Evolutionary conservation across 2,329 filamentous ascomycete species (phyloP), one percentile per base, ranked within the genome.

Genomic region (Aspergillus japonicus): DNA sequence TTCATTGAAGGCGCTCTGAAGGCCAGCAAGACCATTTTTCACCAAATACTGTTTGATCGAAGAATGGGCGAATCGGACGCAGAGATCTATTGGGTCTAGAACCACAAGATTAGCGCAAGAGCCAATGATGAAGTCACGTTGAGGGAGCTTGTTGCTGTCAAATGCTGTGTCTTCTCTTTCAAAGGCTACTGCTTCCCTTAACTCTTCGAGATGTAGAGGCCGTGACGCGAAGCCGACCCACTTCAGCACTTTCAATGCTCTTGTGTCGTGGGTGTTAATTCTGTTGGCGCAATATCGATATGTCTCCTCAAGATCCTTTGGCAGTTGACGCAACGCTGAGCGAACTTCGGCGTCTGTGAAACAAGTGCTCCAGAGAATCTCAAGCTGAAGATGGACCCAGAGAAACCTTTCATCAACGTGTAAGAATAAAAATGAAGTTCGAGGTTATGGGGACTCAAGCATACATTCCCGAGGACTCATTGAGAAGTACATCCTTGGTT

Each of bases 51-150:
- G 50, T 26, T 62, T 62, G 8, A 68, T 57, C 1, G 67, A 69
- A 2, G 63, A 52, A 57, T 69, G 65, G 11, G 64, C 65, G 50
- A 69, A 69, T 6, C 64, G 64, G 6, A 64, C 62, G 50, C 57
- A 61, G 14, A 57, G 11, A 29, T 69, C 64, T 5, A 42, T 16
- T 5, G 53, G 50, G 53, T 69, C 66, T 10, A 62, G n/a, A 1
- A 63, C 55, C 7, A 68, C 56, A 29, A 69, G 64, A 42, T 69
- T 69, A 12, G 64, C 64, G 57, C 63, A 65, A 50, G 62, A 66
- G 2, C 64, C 60, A 35, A 69, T 53, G 12, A 68, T 21, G 12
- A 66, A 55, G 29, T 66, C 57, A 26, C 11, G 47, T 14, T 44
- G 51, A 3, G 67, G 67, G 3, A 65, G 57, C 26, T 59, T 62